Evolutionary conservation across 1,139 yeast species (phyloP).

Genomic region (Hyphopichia burtonii): DNA sequence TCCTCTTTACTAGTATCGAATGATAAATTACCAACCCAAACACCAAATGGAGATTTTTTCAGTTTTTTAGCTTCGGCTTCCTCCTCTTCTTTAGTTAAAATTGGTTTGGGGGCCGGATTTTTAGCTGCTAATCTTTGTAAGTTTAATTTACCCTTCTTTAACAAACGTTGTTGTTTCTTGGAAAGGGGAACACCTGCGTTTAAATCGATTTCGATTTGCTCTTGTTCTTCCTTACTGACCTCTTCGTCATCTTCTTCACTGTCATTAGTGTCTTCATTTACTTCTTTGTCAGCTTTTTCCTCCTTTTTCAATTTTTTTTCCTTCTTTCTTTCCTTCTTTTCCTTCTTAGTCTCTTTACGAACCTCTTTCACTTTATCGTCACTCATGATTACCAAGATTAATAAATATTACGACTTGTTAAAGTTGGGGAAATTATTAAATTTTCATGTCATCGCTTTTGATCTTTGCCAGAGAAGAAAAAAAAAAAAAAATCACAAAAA

Average conservation of each 20-base stretch:
- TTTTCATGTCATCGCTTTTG: constrained; percentile 5
- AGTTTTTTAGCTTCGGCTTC: constrained; percentile 24
- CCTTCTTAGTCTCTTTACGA: constrained; percentile 26
- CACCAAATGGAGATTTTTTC: constrained; percentile 62
- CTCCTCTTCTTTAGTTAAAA: constrained; percentile 26
- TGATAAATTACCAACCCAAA: constrained; percentile 92
- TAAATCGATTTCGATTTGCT: constrained; percentile 80
- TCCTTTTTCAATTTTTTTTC: not conserved
- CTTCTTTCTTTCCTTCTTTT: constrained; percentile 16
- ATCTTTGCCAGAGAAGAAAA: not conserved
- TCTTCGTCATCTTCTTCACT: constrained; percentile 14
- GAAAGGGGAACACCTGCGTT: constrained; percentile 79
- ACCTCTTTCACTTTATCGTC: constrained; percentile 7
- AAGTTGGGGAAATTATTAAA: constrained; percentile 1
- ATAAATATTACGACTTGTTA: no score
- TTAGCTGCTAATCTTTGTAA: constrained; percentile 55
- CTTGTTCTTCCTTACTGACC: constrained; percentile 23
- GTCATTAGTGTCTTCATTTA: constrained; percentile 17
- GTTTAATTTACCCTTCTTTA: constrained; percentile 76
- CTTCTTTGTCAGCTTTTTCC: constrained; percentile 7
- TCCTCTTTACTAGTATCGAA: constrained; percentile 84
- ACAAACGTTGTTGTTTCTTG: constrained; percentile 83
- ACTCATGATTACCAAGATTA: constrained; percentile 7
- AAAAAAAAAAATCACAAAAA: not conserved
- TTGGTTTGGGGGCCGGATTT: constrained; percentile 44